Base-by-base conservation (phyloP, 1,139 yeast species). In the Saccharomyces hybrid region DNA sequence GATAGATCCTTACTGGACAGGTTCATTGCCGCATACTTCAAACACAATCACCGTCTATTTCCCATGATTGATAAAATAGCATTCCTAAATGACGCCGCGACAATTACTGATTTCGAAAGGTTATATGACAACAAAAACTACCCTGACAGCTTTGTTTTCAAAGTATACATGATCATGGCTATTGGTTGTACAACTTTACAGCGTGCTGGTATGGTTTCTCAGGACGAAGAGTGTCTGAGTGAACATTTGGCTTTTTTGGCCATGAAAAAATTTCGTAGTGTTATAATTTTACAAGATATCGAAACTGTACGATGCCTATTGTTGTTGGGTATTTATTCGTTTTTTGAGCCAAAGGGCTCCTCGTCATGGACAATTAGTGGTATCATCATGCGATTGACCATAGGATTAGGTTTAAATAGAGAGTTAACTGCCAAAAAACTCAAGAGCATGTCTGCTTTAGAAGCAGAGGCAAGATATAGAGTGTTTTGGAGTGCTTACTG, bases 401-500 rank as follows among this genome's bases (percentile, higher is more conserved):
- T 76, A 9, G 73, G 74, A 4, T 56, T 78, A n/a, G 80, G 80
- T 1, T 61, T 78, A 42, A 74, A 78, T 59, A 71, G 75, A 49
- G 71, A 68, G 26, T 55, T 74, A 2, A 61, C 71, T 5, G 63
- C 64, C 4, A 60, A 58, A 9, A 68, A 67, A 31, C 58, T 63
- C 38, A 62, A 62, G 48, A 61, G 53, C 2, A 59, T 67, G 64
- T 62, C 71, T 5, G 58, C 66, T 0, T 61, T 64, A 9, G 75
- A 74, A 47, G 65, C 68, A 3, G 82, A 78, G 60, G 68, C 73
- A 67, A 63, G 76, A 50, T 70, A 71, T 46, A 64, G 82, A 49
- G 64, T 78, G 5, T 78, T 78, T 57, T 79, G 83, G 83, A 73
- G 79, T 50, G 76, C 77, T 9, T 78, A 76, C 57, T 74, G 74